Conservation (phyloP, 306 rosid species). For the Rubus parviflorus region DNA sequence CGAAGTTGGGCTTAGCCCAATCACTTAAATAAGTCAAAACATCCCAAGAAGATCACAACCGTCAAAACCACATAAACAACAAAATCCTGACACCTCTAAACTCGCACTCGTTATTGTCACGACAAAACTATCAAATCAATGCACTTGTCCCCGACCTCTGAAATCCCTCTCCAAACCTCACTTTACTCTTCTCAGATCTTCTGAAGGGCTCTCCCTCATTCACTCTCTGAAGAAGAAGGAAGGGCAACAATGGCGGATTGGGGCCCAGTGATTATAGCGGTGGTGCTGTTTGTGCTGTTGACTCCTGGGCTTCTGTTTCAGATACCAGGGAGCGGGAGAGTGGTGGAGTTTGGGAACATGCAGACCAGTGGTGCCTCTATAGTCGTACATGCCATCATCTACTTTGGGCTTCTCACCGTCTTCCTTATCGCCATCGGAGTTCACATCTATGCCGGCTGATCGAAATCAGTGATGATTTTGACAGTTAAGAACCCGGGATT, state of each 20-base stretch:
- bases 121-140: constrained; percentile 4
- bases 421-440: constrained; percentile 68
- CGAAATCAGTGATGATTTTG: not conserved
- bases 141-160: not conserved
- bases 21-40: not conserved
- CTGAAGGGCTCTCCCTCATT: not conserved
- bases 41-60: constrained; percentile 25
- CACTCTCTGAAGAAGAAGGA: not conserved
- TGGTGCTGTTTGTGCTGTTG: constrained; percentile 67
- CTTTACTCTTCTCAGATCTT: constrained; percentile 12
- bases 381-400: constrained; percentile 72
- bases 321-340: constrained; percentile 51
- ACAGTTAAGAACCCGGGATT: not conserved
- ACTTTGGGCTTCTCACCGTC: constrained; percentile 80
- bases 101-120: not conserved
- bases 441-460: constrained; percentile 63
- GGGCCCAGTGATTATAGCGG: constrained; percentile 80
- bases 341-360: constrained; percentile 71
- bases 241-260: constrained; percentile 63
- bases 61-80: constrained; percentile 20
- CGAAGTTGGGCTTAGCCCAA: not conserved
- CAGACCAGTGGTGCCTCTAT: constrained; percentile 76
- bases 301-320: constrained; percentile 75
- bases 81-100: constrained; percentile 7
- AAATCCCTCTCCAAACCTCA: not conserved